These are phyloP conservation scores for Epichloe sp. DNA, from an alignment of 2,329 filamentous ascomycete genomes.

Conservation along the genomic window DNA sequence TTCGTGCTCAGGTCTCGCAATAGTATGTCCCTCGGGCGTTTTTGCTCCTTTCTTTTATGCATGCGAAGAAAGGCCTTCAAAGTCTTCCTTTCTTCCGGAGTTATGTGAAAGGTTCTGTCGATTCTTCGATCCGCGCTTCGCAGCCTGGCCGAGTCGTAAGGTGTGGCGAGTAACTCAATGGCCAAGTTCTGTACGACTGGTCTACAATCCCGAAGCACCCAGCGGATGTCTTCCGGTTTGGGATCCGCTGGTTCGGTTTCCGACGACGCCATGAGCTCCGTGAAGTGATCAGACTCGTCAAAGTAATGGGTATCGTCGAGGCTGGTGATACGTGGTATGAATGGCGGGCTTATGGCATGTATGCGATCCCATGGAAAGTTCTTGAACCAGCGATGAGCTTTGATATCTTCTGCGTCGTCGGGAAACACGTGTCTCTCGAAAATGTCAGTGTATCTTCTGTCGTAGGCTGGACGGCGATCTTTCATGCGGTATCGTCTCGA, in stretches of 20 bases:
- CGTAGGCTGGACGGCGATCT: conserved; percentile 29
- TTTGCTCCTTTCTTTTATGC: conserved; percentile 53
- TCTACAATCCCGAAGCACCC: conserved; percentile 25
- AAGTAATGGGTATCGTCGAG: conserved; percentile 79
- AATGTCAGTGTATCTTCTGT: conserved; percentile 11
- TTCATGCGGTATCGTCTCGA: conserved; percentile 60
- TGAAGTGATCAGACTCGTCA: conserved; percentile 65
- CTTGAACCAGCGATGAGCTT: conserved; percentile 73
- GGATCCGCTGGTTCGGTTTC: conserved; percentile 17
- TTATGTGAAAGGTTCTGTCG: conserved; percentile 23
- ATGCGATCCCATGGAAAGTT: conserved; percentile 66
- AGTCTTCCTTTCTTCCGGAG: conserved; percentile 24
- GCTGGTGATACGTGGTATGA: conserved; percentile 58
- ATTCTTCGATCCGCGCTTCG: conserved; percentile 37
- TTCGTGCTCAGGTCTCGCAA: conserved; percentile 59
- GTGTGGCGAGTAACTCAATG: conserved; percentile 30
- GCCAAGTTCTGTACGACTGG: conserved; percentile 29
- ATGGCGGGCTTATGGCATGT: conserved; percentile 59
- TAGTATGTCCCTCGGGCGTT: conserved; percentile 72
- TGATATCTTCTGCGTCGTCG: conserved; percentile 81
- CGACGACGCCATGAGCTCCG: conserved; percentile 43
- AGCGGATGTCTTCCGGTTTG: conserved; percentile 18
- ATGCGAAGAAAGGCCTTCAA: conserved; percentile 38
- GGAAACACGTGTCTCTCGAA: conserved; percentile 56
- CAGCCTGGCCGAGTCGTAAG: conserved; percentile 35